Evolutionary conservation across 2,329 filamentous ascomycete species (phyloP), one percentile per base, ranked within the genome.

Genomic region (Geoglossum cookeanum): DNA sequence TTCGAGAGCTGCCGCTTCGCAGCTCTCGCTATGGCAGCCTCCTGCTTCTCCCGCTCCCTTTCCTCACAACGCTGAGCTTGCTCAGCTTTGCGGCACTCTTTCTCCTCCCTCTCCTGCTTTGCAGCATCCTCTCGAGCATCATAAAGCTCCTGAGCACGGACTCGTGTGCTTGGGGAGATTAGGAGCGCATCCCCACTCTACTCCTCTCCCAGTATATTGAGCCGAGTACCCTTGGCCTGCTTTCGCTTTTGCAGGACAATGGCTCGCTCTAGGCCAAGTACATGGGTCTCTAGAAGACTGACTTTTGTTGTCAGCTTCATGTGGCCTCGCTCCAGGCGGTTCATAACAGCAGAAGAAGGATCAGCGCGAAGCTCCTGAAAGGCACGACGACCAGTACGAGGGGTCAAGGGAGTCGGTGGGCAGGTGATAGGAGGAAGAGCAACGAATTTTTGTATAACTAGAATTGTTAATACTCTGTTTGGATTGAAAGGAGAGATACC

Each of bases 401-500:
- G 39, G 22, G 52, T 55, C 30, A 55, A 33, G 39, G 52, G 52
- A 39, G 52, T 55, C 39, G n/a, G 32, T 27, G 52, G 52, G 17
- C 39, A 39, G 39, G 52, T 9, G 4, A 29, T 27, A 39, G 33
- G 27, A 56, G 55, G 15, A 29, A 15, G 33, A 27, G 33, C 5
- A 56, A 44, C 47, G 27, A 29, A 35, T 35, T 32, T 30, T 35
- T 29, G 30, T 55, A 11, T 35, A 55, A 29, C 27, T 29, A 55
- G 29, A 37, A 42, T 55, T 29, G 29, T 42, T 30, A 55, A 30
- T 11, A 55, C 53, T 55, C 11, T 35, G 15, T 33, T 29, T 35
- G 53, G 53, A 42, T 55, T 55, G 35, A 55, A 35, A 55, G 35
- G 53, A 33, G 27, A 55, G 53, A 55, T 33, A 30, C 53, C 53